phyloP scores from a whole-genome alignment of 495 filamentous ascomycete genomes.

The Pseudoneurospora amorphoporcata region DNA sequence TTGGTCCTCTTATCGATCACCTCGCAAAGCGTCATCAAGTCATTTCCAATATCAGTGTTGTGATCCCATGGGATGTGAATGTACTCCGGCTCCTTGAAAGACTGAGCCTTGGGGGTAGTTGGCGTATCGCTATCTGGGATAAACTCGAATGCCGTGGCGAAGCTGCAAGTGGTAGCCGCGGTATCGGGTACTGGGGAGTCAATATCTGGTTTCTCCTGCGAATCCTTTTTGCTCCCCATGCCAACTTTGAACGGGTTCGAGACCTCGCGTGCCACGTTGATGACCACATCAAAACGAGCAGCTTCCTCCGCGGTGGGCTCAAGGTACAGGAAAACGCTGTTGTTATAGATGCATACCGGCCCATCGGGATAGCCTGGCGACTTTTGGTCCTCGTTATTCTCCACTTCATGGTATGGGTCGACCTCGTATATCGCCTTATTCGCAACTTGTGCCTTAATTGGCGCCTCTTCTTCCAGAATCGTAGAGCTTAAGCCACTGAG shows the following conservation, averaged over 20 bases:
- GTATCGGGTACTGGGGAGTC: slow-evolving; percentile 55
- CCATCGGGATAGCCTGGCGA: slow-evolving; percentile 88
- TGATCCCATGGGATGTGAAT: slow-evolving; percentile 97
- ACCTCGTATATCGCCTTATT: slow-evolving; percentile 40
- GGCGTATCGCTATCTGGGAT: slow-evolving; percentile 31
- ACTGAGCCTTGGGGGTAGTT: slow-evolving; percentile 48
- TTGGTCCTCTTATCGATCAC: slow-evolving; percentile 69
- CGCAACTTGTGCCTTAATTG: slow-evolving; percentile 52
- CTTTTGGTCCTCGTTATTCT: slow-evolving; percentile 63
- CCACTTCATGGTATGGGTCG: slow-evolving; percentile 40
- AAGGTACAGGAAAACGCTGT: slow-evolving; percentile 85
- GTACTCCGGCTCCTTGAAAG: slow-evolving; percentile 65
- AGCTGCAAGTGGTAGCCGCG: slow-evolving; percentile 57
- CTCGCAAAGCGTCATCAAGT: slow-evolving; percentile 76
- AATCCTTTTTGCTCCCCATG: slow-evolving; percentile 18
- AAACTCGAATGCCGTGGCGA: slow-evolving; percentile 61
- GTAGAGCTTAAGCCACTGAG: slow-evolving; percentile 25
- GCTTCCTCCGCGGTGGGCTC: slow-evolving; percentile 85
- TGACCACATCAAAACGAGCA: slow-evolving; percentile 75
- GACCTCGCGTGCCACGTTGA: slow-evolving; percentile 95
- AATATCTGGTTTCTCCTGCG: slow-evolving; percentile 16
- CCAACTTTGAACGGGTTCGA: slow-evolving; percentile 63
- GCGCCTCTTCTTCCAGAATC: slow-evolving; percentile 68
- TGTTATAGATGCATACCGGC: slow-evolving; percentile 82
- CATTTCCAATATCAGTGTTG: slow-evolving; percentile 87